Percentiles rank a stretch among this genome's conserved stretches.
Conservation (phyloP, 768 basidiomycete genomes). For the Trametes punicea region DNA sequence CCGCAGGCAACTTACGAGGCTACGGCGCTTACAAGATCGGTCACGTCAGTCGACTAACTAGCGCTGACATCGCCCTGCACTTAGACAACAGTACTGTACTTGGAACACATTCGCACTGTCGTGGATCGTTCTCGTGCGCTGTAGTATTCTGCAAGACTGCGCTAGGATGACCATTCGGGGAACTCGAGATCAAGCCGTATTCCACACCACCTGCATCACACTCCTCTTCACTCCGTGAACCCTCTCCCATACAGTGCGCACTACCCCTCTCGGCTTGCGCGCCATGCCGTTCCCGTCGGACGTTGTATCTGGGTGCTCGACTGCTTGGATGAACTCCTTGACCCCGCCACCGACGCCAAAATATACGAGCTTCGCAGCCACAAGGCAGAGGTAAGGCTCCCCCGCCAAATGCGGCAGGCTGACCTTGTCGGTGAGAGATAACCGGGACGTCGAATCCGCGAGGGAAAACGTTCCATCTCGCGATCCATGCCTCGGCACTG, state of each 20-base stretch:
- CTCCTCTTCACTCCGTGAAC: conserved; percentile 68
- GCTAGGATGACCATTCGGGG: too few relatives aligned
- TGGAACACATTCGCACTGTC: too few relatives aligned
- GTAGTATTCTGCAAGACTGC: too few relatives aligned
- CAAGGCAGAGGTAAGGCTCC: conserved; percentile 50
- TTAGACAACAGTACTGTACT: too few relatives aligned
- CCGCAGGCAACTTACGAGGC: too few relatives aligned
- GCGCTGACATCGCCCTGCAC: too few relatives aligned
- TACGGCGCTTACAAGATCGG: too few relatives aligned
- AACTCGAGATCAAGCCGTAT: not conserved
- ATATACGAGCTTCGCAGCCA: conserved; percentile 90
- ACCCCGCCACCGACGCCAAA: conserved; percentile 95
- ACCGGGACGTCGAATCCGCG: not conserved
- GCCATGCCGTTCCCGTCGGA: conserved; percentile 9
- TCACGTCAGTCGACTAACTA: too few relatives aligned
- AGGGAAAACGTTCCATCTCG: not conserved
- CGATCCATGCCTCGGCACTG: not conserved
- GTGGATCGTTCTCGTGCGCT: too few relatives aligned
- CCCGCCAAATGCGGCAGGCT: not conserved
- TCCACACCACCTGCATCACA: conserved; percentile 64
- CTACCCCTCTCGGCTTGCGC: conserved; percentile 35
- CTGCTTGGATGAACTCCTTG: conserved; percentile 60
- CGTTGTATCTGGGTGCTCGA: conserved; percentile 33
- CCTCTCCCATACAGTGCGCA: conserved; percentile 63
- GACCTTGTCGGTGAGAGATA: conserved; percentile 5